Evolutionary conservation across 352 stramenopile species (phyloP), one percentile per base, ranked within the genome.

Genomic region (Phytopythium helicoides): DNA sequence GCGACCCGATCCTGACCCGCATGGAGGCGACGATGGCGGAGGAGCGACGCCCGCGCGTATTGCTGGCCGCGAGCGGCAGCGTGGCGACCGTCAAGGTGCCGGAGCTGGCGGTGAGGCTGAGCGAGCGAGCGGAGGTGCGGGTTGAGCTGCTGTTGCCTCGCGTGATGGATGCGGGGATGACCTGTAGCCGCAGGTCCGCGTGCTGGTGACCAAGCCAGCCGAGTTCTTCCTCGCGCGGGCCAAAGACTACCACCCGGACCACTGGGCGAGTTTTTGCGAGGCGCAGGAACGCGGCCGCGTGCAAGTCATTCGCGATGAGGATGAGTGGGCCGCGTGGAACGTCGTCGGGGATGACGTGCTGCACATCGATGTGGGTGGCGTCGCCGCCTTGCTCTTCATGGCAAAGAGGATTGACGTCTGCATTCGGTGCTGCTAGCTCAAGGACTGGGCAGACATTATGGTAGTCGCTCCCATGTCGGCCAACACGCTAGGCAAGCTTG

Each of bases 371-470:
- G 84, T 97, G 53, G 22, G 59, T 39, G 19, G 14, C 51, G 35
- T n/a, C n/a, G n/a, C n/a, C n/a, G 15, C 37, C 15, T 12, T 45
- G 16, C 6, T 37, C 41, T n/a, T n/a, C 44, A 19, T 23, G 16
- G 35, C 12, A 23, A 23, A 55, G 5, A n/a, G 6, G 10, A 19
- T 33, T 52, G 10, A 47, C 23, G 10, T 34, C 8, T 47, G 31
- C 31, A 8, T 47, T 16, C 16, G 23, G n/a, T 40, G 35, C 12
- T 10, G 63, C n/a, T 49, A 96, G 85, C 58, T 98, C 18, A 92
- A 97, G 54, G 92, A 98, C 68, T 98, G 95, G 95, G 94, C 94
- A 0, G 95, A 99, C 56, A 62, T 97, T 41, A 70, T 97, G 48
- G 34, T 98, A 2, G 58, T 96, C 23, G 78, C 87, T 3, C 92